These are phyloP conservation scores for Podospora conica DNA, from an alignment of 495 filamentous ascomycete species.

Conservation along the genomic window DNA sequence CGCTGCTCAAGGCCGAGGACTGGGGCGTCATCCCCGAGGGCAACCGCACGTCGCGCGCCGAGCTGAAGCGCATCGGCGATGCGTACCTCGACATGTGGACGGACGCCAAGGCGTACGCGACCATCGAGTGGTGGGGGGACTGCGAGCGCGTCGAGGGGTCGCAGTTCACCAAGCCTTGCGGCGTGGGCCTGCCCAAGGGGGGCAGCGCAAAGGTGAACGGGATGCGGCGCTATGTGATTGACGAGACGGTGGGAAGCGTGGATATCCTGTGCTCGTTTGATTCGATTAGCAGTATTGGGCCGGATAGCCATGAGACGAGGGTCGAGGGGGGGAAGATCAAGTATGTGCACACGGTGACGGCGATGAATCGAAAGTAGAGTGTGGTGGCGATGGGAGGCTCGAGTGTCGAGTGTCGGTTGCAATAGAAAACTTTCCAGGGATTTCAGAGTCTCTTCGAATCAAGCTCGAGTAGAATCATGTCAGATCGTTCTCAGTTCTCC, in stretches of 20 bases:
- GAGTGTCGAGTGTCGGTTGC: not conserved
- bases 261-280: constrained; percentile 31
- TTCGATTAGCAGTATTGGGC: constrained; percentile 22
- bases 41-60: constrained; percentile 27
- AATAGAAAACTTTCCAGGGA: no score
- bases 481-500: not conserved
- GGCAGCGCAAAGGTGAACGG: constrained; percentile 24
- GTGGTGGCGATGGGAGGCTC: not conserved
- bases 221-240: constrained; percentile 32
- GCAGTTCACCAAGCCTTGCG: constrained; percentile 6
- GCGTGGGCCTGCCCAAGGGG: constrained; percentile 7
- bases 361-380: not conserved
- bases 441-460: not conserved
- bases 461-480: not conserved
- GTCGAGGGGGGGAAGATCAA: constrained; percentile 31
- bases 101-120: constrained; percentile 20
- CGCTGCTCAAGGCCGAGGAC: constrained; percentile 21
- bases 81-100: constrained; percentile 38
- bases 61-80: constrained; percentile 37
- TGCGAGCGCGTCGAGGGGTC: constrained; percentile 34
- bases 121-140: constrained; percentile 26
- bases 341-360: constrained; percentile 31
- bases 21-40: constrained; percentile 36
- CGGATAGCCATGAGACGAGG: constrained; percentile 32
- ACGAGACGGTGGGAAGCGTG: constrained; percentile 31